These are phyloP conservation scores for Inonotus hispidus DNA, from an alignment of 1,284 basidiomycete genomes.

Conservation along the genomic window DNA sequence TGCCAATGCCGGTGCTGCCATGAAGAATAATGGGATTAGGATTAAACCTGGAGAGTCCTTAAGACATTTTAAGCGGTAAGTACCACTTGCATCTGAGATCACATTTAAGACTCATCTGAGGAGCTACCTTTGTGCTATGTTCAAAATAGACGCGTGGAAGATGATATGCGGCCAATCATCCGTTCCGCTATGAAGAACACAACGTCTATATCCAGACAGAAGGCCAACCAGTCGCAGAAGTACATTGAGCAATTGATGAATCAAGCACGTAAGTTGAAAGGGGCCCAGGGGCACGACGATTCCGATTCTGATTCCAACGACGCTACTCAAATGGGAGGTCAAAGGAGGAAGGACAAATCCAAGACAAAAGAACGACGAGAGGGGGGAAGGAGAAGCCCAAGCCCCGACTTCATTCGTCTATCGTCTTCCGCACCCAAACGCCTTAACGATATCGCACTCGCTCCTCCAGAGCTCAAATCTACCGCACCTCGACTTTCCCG, in stretches of 20 bases:
- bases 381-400: slow-evolving; percentile 24
- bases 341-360: not conserved
- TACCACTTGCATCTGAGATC: slow-evolving; percentile 12
- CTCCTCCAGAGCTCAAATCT: slow-evolving; percentile 46
- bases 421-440: slow-evolving; percentile 56
- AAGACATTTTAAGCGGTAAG: slow-evolving; percentile 67
- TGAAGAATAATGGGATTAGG: slow-evolving; percentile 29
- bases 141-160: slow-evolving; percentile 57
- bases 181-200: slow-evolving; percentile 56
- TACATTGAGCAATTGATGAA: slow-evolving; percentile 12
- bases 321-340: slow-evolving; percentile 19
- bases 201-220: slow-evolving; percentile 35
- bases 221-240: slow-evolving; percentile 20
- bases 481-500: slow-evolving; percentile 33
- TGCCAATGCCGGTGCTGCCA: slow-evolving; percentile 18
- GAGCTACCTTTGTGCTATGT: not conserved
- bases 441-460: slow-evolving; percentile 65
- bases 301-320: slow-evolving; percentile 13
- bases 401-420: slow-evolving; percentile 51
- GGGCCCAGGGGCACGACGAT: slow-evolving; percentile 16
- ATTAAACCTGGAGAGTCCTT: slow-evolving; percentile 67
- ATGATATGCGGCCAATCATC: slow-evolving; percentile 58
- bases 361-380: slow-evolving; percentile 24
- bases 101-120: slow-evolving; percentile 4
- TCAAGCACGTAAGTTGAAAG: slow-evolving; percentile 17